Conservation (phyloP, 2,329 filamentous ascomycete species). For the Alternaria metachromatica region DNA sequence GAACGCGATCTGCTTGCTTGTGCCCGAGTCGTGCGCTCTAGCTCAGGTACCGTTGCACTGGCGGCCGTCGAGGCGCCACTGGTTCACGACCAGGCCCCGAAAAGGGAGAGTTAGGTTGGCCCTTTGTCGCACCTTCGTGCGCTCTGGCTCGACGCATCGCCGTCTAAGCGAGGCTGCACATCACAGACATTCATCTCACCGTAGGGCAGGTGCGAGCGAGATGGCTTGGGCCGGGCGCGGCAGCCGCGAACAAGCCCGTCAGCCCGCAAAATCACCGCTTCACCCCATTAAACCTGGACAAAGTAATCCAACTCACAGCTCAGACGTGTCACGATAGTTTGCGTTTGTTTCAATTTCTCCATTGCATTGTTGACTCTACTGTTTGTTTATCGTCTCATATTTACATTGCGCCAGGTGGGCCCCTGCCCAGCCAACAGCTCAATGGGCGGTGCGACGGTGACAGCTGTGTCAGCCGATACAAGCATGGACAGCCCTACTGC, state of each 20-base stretch:
- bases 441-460: neutral
- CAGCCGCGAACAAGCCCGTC: conserved; percentile 4
- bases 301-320: neutral
- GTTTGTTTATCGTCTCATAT: conserved; percentile 6
- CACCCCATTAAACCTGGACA: neutral
- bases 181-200: neutral
- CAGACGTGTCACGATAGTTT: neutral
- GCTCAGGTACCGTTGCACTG: conserved; percentile 3
- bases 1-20: conserved; percentile 1
- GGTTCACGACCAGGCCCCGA: neutral
- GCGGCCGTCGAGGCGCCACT: neutral
- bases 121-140: neutral
- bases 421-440: neutral
- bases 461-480: neutral
- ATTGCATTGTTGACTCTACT: neutral
- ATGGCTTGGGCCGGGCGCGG: neutral
- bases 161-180: conserved; percentile 1
- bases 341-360: conserved; percentile 1
- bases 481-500: neutral
- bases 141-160: neutral
- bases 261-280: conserved; percentile 8
- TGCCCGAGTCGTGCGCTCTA: neutral
- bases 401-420: conserved; percentile 1
- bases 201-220: conserved; percentile 1
- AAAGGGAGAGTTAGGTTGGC: neutral